Evolutionary conservation across 495 filamentous ascomycete species (phyloP).

Genomic region (Lasiosphaeris hirsuta): DNA sequence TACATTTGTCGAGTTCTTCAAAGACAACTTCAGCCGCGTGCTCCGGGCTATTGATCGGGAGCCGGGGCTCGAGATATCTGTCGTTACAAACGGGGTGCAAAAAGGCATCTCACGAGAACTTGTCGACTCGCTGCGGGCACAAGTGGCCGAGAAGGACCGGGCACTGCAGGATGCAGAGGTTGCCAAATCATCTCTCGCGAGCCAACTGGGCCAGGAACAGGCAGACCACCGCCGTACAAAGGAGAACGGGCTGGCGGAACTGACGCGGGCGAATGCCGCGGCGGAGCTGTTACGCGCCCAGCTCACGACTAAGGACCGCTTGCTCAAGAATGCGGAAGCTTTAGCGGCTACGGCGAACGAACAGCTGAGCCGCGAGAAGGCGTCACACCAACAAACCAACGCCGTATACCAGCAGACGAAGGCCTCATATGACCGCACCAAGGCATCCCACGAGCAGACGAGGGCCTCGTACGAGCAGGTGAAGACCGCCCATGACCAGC

Average conservation of each 20-base stretch:
- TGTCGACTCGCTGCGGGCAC: constrained; percentile 75
- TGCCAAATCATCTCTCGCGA: constrained; percentile 61
- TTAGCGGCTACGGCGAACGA: constrained; percentile 58
- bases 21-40: constrained; percentile 89
- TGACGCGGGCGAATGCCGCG: constrained; percentile 60
- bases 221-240: constrained; percentile 69
- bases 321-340: constrained; percentile 61
- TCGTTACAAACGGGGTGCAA: constrained; percentile 72
- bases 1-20: constrained; percentile 88
- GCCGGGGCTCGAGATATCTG: constrained; percentile 77
- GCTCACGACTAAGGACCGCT: constrained; percentile 61
- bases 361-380: constrained; percentile 65
- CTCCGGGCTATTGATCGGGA: constrained; percentile 87
- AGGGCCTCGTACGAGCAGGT: no score
- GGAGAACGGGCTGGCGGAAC: constrained; percentile 62
- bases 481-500: no score
- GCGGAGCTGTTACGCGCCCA: constrained; percentile 68
- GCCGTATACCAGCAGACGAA: no score
- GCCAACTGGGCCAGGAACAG: constrained; percentile 72
- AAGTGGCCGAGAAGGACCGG: constrained; percentile 69
- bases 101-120: constrained; percentile 81
- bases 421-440: no score
- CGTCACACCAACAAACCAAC: constrained; percentile 60
- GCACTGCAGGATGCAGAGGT: constrained; percentile 65
- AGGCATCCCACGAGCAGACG: no score